These are phyloP conservation scores for Elymus sibiricus DNA, from an alignment of 176 grass and related monocot species.

Conservation along the genomic window DNA sequence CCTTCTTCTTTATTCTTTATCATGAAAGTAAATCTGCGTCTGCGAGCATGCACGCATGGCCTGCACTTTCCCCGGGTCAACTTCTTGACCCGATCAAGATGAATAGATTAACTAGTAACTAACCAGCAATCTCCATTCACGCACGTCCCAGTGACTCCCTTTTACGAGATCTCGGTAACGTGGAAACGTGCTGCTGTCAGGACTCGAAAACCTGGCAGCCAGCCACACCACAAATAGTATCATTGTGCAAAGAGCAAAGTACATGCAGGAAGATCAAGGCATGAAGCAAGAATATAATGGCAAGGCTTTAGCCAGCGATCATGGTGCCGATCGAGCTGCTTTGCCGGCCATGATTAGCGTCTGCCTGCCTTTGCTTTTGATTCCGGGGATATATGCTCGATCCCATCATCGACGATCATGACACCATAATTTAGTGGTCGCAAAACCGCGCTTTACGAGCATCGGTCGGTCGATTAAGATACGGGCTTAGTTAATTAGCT, in stretches of 20 bases:
- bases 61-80: slow-evolving; percentile 24
- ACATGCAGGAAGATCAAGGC: slow-evolving; percentile 6
- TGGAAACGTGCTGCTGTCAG: neutral
- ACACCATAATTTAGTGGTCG: slow-evolving; percentile 9
- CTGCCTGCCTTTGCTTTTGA: slow-evolving; percentile 24
- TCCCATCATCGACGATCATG: neutral
- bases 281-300: slow-evolving; percentile 28
- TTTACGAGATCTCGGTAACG: neutral
- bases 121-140: no score
- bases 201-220: neutral
- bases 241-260: slow-evolving; percentile 9
- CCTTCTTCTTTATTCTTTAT: neutral
- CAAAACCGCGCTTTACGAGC: slow-evolving; percentile 10
- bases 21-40: neutral
- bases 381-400: neutral
- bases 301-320: slow-evolving; percentile 21
- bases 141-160: neutral
- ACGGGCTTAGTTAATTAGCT: neutral
- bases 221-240: neutral
- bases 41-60: neutral
- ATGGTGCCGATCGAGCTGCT: slow-evolving; percentile 6
- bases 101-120: neutral
- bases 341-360: neutral
- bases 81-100: slow-evolving; percentile 16
- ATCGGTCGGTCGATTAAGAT: slow-evolving; percentile 7